Evolutionary conservation across 768 basidiomycete genomes (phyloP).

Genomic region (Russula brevipes): DNA sequence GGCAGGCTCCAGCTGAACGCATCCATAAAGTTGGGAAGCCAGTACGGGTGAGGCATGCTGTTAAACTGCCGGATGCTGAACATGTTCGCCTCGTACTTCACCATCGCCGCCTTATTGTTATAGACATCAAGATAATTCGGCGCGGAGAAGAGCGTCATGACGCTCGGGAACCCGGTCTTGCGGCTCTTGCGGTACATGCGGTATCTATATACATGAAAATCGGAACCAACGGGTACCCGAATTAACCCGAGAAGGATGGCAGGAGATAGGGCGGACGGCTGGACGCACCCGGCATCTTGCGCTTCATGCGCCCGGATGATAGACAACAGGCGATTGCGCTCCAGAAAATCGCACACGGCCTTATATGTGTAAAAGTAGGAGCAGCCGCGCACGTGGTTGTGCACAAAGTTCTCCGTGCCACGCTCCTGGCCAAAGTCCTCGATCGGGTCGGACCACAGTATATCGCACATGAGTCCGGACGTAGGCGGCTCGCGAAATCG

Average conservation of each 20-base stretch:
- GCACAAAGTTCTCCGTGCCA: slow-evolving; percentile 81
- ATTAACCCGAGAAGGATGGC: not conserved
- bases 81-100: slow-evolving; percentile 98
- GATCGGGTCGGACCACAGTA: slow-evolving; percentile 96
- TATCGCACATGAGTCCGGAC: slow-evolving; percentile 96
- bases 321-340: slow-evolving; percentile 91
- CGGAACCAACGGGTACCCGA: not conserved
- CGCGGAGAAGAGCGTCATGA: slow-evolving; percentile 99
- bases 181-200: slow-evolving; percentile 99
- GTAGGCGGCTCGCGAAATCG: slow-evolving; percentile 98
- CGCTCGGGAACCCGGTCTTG: slow-evolving; percentile 96
- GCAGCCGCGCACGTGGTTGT: slow-evolving; percentile 96
- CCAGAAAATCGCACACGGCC: slow-evolving; percentile 95
- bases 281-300: slow-evolving; percentile 80
- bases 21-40: slow-evolving; percentile 97
- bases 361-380: slow-evolving; percentile 95
- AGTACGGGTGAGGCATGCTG: slow-evolving; percentile 90
- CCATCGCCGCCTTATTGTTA: slow-evolving; percentile 97
- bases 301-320: slow-evolving; percentile 99
- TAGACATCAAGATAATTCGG: slow-evolving; percentile 98
- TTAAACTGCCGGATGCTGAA: slow-evolving; percentile 99
- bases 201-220: slow-evolving; percentile 48
- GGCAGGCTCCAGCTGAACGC: slow-evolving; percentile 98
- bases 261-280: slow-evolving; percentile 33
- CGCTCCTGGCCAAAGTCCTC: slow-evolving; percentile 97